Base-by-base conservation (phyloP, 1,284 basidiomycete species). In the Sporisorium graminicola region DNA sequence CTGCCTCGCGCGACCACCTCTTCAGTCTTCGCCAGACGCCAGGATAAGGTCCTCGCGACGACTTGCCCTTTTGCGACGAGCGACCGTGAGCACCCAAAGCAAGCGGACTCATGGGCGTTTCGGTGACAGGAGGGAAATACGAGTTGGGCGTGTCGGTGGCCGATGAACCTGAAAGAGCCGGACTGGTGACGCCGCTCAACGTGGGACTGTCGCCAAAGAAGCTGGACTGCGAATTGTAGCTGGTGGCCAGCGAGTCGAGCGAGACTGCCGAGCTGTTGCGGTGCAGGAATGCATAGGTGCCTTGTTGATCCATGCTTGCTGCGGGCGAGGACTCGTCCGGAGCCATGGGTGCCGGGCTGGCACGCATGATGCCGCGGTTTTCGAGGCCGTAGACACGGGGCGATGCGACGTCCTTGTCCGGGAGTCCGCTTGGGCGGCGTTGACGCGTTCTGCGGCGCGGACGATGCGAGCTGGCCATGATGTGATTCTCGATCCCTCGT, bases 1-100 rank as follows among this genome's bases (percentile, higher is more conserved):
- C 80, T 2, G 82, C 81, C 62, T 85, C 82, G 31, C 81, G 68
- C 27, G 77, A 76, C 83, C 83, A 85, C 20, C 83, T 74, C 69
- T 85, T 85, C 60, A 81, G 71, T 22, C 83, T 64, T 20, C 83
- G 76, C 83, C 83, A 85, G 10, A 85, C 81, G 22, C 83, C 83
- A 0, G 82, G 83, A 40, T 85, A 85, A 4, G 83, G 83, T 0
- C 69, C 75, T 20, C 69, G 65, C 10, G 65, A 58, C 18, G 63
- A 53, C 42, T 56, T 65, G 29, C 24, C 29, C 16, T 61, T 65
- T 8, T 51, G 58, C 10, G 61, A n/a, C 5, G 46, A 49, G 24
- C 50, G 56, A 29, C 52, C 62, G 14, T 62, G 65, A 10, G 77
- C 69, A 33, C 52, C 72, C 18, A 79, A 54, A 3, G 78, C 74